Evolutionary conservation across 2,329 filamentous ascomycete genomes (phyloP).

Genomic region (Coniochaeta ligniaria): DNA sequence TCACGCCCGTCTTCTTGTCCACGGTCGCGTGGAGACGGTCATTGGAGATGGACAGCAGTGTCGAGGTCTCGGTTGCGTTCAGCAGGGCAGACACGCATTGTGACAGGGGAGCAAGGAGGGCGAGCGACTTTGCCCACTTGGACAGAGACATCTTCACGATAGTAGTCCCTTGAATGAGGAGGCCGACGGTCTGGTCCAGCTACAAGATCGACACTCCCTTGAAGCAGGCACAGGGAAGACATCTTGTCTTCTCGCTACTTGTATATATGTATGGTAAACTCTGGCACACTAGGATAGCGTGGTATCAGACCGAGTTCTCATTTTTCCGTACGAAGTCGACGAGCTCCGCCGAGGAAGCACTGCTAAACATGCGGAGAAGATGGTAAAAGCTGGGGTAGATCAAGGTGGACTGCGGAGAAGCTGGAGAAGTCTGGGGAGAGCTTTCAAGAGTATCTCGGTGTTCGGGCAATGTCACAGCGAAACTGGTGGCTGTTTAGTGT

Average conservation of each 20-base stretch:
- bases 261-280: neutral
- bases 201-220: neutral
- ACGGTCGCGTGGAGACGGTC: neutral
- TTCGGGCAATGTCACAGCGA: neutral
- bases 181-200: neutral
- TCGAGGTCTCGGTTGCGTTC: conserved; percentile 1
- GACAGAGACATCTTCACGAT: neutral
- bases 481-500: neutral
- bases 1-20: neutral
- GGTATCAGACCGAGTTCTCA: neutral
- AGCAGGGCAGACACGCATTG: neutral
- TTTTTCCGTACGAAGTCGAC: neutral
- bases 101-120: neutral
- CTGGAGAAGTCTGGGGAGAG: neutral
- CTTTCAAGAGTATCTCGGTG: neutral
- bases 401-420: neutral
- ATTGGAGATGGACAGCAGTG: neutral
- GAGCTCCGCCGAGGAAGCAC: neutral
- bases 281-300: neutral
- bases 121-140: neutral
- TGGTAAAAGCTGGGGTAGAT: conserved; percentile 1
- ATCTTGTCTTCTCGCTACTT: neutral
- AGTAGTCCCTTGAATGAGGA: neutral
- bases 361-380: neutral
- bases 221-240: neutral